phyloP scores from a whole-genome alignment of 2,329 filamentous ascomycete genomes.

The Penicillium crustosum region DNA sequence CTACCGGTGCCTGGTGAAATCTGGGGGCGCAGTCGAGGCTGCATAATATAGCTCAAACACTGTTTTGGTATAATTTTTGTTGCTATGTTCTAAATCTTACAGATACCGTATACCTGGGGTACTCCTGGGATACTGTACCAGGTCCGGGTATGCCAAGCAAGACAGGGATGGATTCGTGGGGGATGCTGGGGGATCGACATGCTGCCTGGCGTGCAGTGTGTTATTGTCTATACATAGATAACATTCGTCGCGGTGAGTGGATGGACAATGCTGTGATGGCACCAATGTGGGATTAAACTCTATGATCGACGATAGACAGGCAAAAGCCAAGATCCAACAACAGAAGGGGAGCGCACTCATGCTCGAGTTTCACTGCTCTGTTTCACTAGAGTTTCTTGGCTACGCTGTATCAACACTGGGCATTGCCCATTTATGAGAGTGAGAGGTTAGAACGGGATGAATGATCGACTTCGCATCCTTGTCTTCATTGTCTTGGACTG shows the following conservation, averaged over 20 bases:
- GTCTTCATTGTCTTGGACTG: neutral
- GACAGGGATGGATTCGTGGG: conserved; percentile 10
- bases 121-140: neutral
- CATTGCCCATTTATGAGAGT: conserved; percentile 1
- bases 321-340: conserved; percentile 1
- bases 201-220: conserved; percentile 1
- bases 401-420: neutral
- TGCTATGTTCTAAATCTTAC: conserved; percentile 1
- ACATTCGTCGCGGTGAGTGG: neutral
- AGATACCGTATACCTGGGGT: neutral
- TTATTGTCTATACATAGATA: conserved; percentile 5
- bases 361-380: neutral
- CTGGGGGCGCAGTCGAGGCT: neutral
- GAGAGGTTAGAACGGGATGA: neutral
- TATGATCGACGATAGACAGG: conserved; percentile 7
- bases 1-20: neutral
- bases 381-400: conserved; percentile 7
- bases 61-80: neutral
- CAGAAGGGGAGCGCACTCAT: neutral
- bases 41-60: neutral
- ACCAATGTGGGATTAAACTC: conserved; percentile 1
- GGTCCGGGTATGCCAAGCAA: conserved; percentile 5
- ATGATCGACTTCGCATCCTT: neutral
- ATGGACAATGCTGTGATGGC: neutral
- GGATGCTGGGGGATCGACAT: conserved; percentile 4